Evolutionary conservation across 2,329 filamentous ascomycete species (phyloP), one percentile per base, ranked within the genome.

Genomic region (Colletotrichum falcatum): DNA sequence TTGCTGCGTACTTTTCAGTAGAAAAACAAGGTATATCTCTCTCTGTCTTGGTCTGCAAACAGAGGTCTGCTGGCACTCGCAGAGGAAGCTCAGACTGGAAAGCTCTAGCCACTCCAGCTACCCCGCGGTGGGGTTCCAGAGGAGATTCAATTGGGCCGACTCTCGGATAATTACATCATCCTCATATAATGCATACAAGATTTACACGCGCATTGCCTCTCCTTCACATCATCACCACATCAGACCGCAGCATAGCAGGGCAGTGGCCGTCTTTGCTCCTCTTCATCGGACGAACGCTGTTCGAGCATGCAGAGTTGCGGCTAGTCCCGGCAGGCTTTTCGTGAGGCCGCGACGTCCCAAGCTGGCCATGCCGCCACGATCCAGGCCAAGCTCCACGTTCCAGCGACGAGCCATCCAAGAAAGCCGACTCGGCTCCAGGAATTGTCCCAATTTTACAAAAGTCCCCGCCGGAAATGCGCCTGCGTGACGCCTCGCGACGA

Each of bases 151-250:
- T 68, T 71, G 68, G 64, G 49, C 30, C 20, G 30, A 42, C 28
- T 46, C 28, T 26, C 58, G 64, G 64, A 67, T 71, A 71, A 48
- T 62, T 71, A 63, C 68, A 68, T 71, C 68, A 68, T 67, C 14
- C 26, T 67, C 53, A 39, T 37, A 18, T 53, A 68, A 63, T 28
- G 64, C 67, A 70, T 67, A 67, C 16, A 18, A 33, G 14, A 12
- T 23, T 26, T 12, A n/a, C 5, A 11, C 33, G 20, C 5, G n/a
- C n/a, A 26, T n/a, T 56, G 9, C 7, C n/a, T 5, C 33, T 16
- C 33, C 53, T 37, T 37, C 53, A 26, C 33, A 26, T 18, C 30
- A 37, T 14, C 37, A 33, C 33, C 30, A 26, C 33, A 18, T n/a
- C 16, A 4, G 39, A 37, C 33, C n/a, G 12, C 33, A 26, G 20